These are phyloP conservation scores for Kwoniella bestiolae DNA, from an alignment of 768 basidiomycete genomes.

Conservation along the genomic window DNA sequence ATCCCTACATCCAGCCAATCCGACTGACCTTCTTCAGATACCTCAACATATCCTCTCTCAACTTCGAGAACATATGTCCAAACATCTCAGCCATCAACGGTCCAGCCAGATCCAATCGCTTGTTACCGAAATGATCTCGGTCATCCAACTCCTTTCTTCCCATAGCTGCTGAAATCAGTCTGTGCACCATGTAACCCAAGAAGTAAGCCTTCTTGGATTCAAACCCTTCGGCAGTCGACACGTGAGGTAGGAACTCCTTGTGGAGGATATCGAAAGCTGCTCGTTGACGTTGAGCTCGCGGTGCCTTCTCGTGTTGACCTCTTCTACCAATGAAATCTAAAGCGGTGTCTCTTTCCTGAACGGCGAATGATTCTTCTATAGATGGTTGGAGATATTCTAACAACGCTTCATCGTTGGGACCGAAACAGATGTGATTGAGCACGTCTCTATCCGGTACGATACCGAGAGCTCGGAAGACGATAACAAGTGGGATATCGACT, in stretches of 20 bases:
- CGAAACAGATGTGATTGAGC: slow-evolving; percentile 97
- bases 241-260: slow-evolving; percentile 97
- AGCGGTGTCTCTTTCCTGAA: slow-evolving; percentile 81
- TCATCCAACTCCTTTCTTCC: slow-evolving; percentile 96
- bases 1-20: neutral
- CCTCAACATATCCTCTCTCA: slow-evolving; percentile 95
- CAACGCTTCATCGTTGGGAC: slow-evolving; percentile 93
- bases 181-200: slow-evolving; percentile 99
- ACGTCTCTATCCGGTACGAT: slow-evolving; percentile 98
- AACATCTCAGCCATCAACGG: slow-evolving; percentile 95
- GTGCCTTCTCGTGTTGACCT: slow-evolving; percentile 61
- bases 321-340: slow-evolving; percentile 98
- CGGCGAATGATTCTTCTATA: slow-evolving; percentile 97
- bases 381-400: slow-evolving; percentile 98
- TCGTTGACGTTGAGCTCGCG: slow-evolving; percentile 59
- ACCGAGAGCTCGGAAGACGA: slow-evolving; percentile 96
- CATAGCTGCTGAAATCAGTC: slow-evolving; percentile 86
- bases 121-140: slow-evolving; percentile 99
- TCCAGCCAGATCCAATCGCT: slow-evolving; percentile 92
- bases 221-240: slow-evolving; percentile 92
- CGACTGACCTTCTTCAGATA: slow-evolving; percentile 86
- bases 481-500: slow-evolving; percentile 97
- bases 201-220: slow-evolving; percentile 99
- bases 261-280: slow-evolving; percentile 98
- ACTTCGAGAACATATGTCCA: slow-evolving; percentile 93